Conservation (phyloP, 2,329 filamentous ascomycete species). For the Cordyceps militaris region DNA sequence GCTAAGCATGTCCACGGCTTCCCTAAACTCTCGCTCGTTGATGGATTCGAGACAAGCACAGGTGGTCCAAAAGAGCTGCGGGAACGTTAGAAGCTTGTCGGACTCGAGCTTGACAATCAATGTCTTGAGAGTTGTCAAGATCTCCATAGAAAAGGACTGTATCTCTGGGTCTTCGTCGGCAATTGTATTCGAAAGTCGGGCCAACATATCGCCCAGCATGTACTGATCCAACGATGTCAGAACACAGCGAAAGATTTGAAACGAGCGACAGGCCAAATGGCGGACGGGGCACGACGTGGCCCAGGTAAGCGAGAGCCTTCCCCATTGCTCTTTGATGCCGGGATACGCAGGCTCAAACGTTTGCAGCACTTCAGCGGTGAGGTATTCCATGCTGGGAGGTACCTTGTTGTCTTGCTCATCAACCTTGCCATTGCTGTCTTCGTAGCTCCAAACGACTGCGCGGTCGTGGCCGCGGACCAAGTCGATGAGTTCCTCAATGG, state of each 20-base stretch:
- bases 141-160: slow-evolving; percentile 96
- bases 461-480: slow-evolving; percentile 76
- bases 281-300: slow-evolving; percentile 93
- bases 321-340: slow-evolving; percentile 85
- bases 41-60: slow-evolving; percentile 95
- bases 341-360: slow-evolving; percentile 83
- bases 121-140: slow-evolving; percentile 85
- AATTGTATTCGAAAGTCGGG: slow-evolving; percentile 89
- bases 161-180: slow-evolving; percentile 92
- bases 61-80: slow-evolving; percentile 95
- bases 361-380: slow-evolving; percentile 73
- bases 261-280: slow-evolving; percentile 91
- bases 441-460: slow-evolving; percentile 87
- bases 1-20: slow-evolving; percentile 85
- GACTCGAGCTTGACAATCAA: slow-evolving; percentile 80
- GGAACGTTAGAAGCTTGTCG: slow-evolving; percentile 76
- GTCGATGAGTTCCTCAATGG: slow-evolving; percentile 84
- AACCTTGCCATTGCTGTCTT: slow-evolving; percentile 77
- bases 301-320: slow-evolving; percentile 83
- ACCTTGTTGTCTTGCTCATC: slow-evolving; percentile 72
- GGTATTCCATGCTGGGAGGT: slow-evolving; percentile 76
- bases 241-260: slow-evolving; percentile 94
- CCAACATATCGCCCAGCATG: slow-evolving; percentile 97
- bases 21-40: slow-evolving; percentile 89
- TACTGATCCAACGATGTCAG: slow-evolving; percentile 81